These are phyloP conservation scores for Pleurotus platypus DNA, from an alignment of 768 basidiomycete genomes.

Conservation along the genomic window DNA sequence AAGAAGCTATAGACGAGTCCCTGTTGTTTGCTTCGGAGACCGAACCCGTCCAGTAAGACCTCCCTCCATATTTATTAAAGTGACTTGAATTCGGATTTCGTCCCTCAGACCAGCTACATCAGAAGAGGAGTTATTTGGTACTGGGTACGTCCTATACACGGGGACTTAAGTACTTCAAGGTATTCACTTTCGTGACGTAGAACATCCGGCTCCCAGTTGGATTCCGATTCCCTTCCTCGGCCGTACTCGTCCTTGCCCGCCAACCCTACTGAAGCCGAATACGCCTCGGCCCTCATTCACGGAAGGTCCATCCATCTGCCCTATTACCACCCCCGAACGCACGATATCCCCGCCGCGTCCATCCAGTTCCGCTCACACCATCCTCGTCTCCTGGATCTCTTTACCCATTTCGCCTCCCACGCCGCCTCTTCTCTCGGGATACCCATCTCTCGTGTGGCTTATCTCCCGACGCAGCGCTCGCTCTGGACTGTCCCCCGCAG, in stretches of 20 bases:
- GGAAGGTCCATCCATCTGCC: constrained; percentile 58
- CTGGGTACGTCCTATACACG: background rate
- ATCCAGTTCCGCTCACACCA: constrained; percentile 84
- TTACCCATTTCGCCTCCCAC: constrained; percentile 79
- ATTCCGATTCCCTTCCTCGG: constrained; percentile 10
- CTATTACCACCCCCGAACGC: constrained; percentile 53
- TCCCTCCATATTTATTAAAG: background rate
- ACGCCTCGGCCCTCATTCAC: constrained; percentile 55
- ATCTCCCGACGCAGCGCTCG: constrained; percentile 69
- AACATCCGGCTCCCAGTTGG: constrained; percentile 2
- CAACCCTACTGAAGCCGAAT: constrained; percentile 35
- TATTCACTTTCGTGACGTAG: background rate
- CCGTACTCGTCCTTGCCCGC: constrained; percentile 8
- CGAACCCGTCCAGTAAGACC: background rate
- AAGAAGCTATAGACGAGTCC: background rate
- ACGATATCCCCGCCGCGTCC: constrained; percentile 73
- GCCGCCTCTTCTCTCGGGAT: constrained; percentile 84
- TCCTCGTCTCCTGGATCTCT: constrained; percentile 64
- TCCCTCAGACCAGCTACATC: background rate
- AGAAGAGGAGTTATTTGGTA: background rate
- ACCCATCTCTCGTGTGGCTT: constrained; percentile 60
- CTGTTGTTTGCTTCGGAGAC: background rate
- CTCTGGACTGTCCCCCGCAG: constrained; percentile 84
- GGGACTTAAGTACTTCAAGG: no score
- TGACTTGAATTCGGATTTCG: background rate